These are phyloP conservation scores for Leccinum pellstonianum DNA, from an alignment of 768 basidiomycete species.

Conservation along the genomic window DNA sequence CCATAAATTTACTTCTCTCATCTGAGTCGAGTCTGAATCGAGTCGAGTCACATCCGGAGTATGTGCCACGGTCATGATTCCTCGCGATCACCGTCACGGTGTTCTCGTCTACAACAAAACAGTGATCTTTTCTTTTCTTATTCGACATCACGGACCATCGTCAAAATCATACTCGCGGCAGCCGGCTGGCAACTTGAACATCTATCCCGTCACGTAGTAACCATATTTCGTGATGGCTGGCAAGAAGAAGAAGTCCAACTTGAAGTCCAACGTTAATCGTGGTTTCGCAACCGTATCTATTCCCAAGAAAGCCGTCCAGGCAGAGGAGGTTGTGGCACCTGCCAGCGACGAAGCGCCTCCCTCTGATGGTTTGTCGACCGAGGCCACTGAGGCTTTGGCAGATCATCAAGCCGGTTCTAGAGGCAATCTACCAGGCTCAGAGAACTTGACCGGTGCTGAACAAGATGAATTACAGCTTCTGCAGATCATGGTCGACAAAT, in stretches of 20 bases:
- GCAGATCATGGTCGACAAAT: constrained; percentile 73
- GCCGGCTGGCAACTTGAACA: neutral
- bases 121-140: neutral
- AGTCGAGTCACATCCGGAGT: neutral
- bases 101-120: neutral
- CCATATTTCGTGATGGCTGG: constrained; percentile 44
- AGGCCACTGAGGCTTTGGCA: constrained; percentile 7
- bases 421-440: constrained; percentile 15
- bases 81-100: neutral
- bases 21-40: neutral
- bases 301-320: constrained; percentile 63
- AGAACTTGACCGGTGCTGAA: constrained; percentile 34
- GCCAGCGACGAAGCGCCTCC: constrained; percentile 6
- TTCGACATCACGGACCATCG: neutral
- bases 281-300: constrained; percentile 83
- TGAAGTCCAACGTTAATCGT: constrained; percentile 54
- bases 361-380: constrained; percentile 5
- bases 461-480: constrained; percentile 55
- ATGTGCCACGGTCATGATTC: constrained; percentile 1
- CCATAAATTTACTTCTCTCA: constrained; percentile 6
- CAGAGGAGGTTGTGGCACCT: constrained; percentile 24
- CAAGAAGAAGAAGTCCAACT: constrained; percentile 80
- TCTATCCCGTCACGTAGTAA: neutral
- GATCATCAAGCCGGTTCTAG: constrained; percentile 3
- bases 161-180: neutral